Evolutionary conservation across 139 green algal genomes (phyloP), one percentile per base, ranked within the genome.

Genomic region (Chlorella sp.): DNA sequence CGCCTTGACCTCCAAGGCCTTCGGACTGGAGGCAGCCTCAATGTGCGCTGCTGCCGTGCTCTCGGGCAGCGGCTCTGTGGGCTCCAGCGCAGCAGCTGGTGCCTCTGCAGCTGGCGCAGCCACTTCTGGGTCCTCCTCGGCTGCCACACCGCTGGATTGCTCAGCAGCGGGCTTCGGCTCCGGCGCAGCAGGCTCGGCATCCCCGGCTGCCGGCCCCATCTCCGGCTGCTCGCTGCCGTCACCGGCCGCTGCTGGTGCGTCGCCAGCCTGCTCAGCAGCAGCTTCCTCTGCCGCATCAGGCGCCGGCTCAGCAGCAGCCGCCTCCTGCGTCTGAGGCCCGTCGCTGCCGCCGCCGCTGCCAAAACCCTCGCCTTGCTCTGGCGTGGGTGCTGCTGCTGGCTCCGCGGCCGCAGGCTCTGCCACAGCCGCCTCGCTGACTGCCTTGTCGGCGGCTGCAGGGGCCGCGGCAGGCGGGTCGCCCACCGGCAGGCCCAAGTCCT

Each of bases 401-500:
- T 78, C 58, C 17, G 40, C 58, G 0, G 14, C 54, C 28, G 22
- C 20, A 11, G 19, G n/a, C n/a, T n/a, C 74, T 13, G 75, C 34
- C 1, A 17, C 76, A 20, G 76, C 76, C 0, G 36, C 48, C 1
- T 28, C 46, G 26, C 32, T 20, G 76, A 44, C 75, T 26, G 34
- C 48, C 9, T 9, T 40, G 5, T 34, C 58, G 30, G 60, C 40
- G 28, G 28, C 56, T 16, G 44, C 38, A 28, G 79, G 44, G 2
- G 36, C 26, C 24, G 56, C 56, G 8, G 60, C 62, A 20, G 40
- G 24, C 1, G 56, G 26, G 38, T 48, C 48, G 26, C 4, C 68
- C 9, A 72, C 32, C 32, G 43, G 40, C 54, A 86, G 41, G 13
- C 78, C 80, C 67, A 85, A 54, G 56, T 88, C 62, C 17, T 82